Evolutionary conservation across 139 green algal species (phyloP), one percentile per base, ranked within the genome.

Genomic region (Coccomyxa sp.): DNA sequence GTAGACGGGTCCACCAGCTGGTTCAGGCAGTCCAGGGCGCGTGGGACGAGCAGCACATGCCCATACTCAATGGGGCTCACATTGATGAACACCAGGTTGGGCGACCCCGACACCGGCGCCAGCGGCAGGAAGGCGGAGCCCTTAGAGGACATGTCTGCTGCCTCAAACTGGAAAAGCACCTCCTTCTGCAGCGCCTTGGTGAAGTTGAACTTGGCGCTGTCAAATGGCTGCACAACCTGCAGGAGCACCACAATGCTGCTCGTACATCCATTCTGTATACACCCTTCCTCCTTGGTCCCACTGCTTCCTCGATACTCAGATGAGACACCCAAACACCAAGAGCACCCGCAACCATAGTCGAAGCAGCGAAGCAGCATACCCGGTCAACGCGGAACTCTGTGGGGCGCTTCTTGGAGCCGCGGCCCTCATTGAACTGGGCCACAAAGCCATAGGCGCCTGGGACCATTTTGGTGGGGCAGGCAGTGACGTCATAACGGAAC

Each of bases 201-300:
- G 90, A 99, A 99, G 90, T 99, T 98, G 92, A 99, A 99, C 89
- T 98, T 98, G 57, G 28, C 60, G n/a, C 51, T 77, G 81, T 99
- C 96, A 86, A 98, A 99, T 1, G 89, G 77, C 92, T 99, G 97
- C 30, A 91, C 38, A 13, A 95, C 91, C 83, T 88, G 83, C 76
- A 81, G 66, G 57, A 32, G 58, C 38, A 51, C 38, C 38, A 51
- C 38, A 27, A 38, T 51, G 74, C 74, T 27, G 74, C 25, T 75
- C 38, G 7, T 76, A 7, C 3, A 27, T 10, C 27, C 74, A 58
- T 79, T 38, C 15, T 23, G 1, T 51, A 10, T 9, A 10, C 25
- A 79, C 74, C 10, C 30, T 10, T 58, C 9, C 63, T 28, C 63
- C 63, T 71, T 71, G 63, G 21, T 25, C 63, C 63, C 9, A 71